phyloP scores from a whole-genome alignment of 345 rosid species.

The Ceriops tagal region DNA sequence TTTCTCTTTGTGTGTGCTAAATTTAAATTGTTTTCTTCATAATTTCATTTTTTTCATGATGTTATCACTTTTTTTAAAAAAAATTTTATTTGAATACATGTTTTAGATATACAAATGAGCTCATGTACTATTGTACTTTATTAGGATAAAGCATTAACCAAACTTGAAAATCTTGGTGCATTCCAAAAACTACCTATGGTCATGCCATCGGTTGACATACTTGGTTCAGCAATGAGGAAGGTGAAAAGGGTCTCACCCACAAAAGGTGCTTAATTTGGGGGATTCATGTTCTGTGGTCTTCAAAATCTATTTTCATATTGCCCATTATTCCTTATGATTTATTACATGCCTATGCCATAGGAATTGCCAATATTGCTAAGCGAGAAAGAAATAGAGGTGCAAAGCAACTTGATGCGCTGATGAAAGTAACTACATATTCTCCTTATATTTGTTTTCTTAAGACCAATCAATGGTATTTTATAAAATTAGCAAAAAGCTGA shows the following conservation, averaged over 20 bases:
- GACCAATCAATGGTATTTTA: constrained; percentile 3
- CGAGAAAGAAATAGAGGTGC: constrained; percentile 91
- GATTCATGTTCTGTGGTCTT: background rate
- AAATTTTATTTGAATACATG: background rate
- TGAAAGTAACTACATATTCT: constrained; percentile 58
- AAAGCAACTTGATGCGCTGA: constrained; percentile 93
- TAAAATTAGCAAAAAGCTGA: constrained; percentile 11
- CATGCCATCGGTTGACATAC: constrained; percentile 83
- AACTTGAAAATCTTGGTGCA: constrained; percentile 61
- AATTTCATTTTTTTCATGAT: too few species aligned
- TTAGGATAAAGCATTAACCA: constrained; percentile 40
- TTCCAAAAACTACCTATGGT: constrained; percentile 96
- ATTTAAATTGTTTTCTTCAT: too few species aligned
- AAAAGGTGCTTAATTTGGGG: constrained; percentile 49
- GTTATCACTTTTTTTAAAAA: background rate
- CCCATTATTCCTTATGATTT: constrained; percentile 7
- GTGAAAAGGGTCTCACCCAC: constrained; percentile 71
- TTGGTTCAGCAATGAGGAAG: constrained; percentile 67
- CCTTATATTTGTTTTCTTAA: background rate
- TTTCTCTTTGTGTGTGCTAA: too few species aligned
- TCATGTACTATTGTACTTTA: background rate
- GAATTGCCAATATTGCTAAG: constrained; percentile 88
- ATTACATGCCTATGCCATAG: constrained; percentile 31
- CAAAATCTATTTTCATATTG: background rate
- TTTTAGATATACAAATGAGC: background rate